Percentiles rank a stretch among this genome's conserved stretches.
phyloP scores from a whole-genome alignment of 2,329 filamentous ascomycete species.

The Aureobasidium subglaciale region DNA sequence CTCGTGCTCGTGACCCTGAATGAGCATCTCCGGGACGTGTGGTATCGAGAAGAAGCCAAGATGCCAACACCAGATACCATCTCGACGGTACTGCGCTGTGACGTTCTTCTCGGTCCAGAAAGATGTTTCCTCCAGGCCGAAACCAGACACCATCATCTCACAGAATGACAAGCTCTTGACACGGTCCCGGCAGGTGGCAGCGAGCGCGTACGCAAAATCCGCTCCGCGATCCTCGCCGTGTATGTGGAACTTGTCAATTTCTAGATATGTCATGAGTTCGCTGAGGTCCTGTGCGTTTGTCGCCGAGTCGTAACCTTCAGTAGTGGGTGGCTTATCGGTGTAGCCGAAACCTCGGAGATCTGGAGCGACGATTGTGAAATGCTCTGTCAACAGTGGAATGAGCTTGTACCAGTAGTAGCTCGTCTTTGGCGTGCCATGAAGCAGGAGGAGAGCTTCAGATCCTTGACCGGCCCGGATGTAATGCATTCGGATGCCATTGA shows the following conservation, averaged over 20 bases:
- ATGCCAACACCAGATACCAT: conserved; percentile 33
- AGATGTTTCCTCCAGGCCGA: conserved; percentile 26
- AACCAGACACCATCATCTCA: conserved; percentile 30
- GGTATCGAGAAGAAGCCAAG: conserved; percentile 31
- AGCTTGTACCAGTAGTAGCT: conserved; percentile 34
- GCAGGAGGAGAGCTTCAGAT: conserved; percentile 25
- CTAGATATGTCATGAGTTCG: conserved; percentile 30
- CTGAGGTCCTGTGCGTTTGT: conserved; percentile 31
- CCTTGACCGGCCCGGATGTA: conserved; percentile 28
- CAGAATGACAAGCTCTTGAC: conserved; percentile 27
- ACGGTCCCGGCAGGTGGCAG: conserved; percentile 27
- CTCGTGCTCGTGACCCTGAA: conserved; percentile 32
- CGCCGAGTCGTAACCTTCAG: conserved; percentile 32
- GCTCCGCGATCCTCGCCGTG: conserved; percentile 32
- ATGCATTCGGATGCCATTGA: conserved; percentile 30
- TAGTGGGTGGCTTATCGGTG: conserved; percentile 34
- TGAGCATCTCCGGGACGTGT: conserved; percentile 35
- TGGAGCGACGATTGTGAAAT: conserved; percentile 33
- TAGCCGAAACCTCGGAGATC: conserved; percentile 34
- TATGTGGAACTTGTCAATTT: conserved; percentile 28
- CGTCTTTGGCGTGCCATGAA: conserved; percentile 29
- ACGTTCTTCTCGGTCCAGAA: conserved; percentile 29
- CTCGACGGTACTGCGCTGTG: conserved; percentile 26
- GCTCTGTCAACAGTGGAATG: conserved; percentile 28
- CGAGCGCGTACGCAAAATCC: conserved; percentile 31